Percentiles rank a stretch among this genome's conserved stretches.
phyloP scores from a whole-genome alignment of 2,329 filamentous ascomycete genomes.

The Ophiostoma perfectum region DNA sequence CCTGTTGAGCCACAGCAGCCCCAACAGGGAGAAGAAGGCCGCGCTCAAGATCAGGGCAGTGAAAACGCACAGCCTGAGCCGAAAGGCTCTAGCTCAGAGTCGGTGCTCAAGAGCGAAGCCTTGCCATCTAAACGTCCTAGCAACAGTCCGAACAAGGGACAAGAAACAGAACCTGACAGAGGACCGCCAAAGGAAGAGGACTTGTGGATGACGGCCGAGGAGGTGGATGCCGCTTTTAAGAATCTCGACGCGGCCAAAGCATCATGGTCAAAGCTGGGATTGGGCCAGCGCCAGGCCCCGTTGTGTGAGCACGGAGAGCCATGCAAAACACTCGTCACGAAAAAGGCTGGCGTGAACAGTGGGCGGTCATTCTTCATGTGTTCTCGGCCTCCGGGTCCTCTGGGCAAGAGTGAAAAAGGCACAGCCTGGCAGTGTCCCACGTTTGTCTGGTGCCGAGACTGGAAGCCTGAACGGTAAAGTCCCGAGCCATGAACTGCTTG shows the following conservation, averaged over 20 bases:
- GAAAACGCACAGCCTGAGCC: background rate
- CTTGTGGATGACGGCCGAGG: constrained; percentile 30
- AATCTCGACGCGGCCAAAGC: constrained; percentile 71
- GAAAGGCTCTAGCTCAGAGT: too few species aligned
- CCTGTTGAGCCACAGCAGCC: background rate
- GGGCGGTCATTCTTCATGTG: constrained; percentile 63
- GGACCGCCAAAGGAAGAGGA: constrained; percentile 24
- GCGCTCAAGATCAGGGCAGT: too few species aligned
- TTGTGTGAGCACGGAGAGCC: constrained; percentile 84
- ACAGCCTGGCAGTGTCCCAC: constrained; percentile 85
- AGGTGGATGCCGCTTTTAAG: constrained; percentile 58
- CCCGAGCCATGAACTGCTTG: background rate
- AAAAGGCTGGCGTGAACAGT: constrained; percentile 80
- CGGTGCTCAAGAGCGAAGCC: too few species aligned
- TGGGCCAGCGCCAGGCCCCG: constrained; percentile 54
- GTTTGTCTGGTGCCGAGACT: constrained; percentile 67
- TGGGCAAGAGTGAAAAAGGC: constrained; percentile 74
- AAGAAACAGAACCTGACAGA: background rate
- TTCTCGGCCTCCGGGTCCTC: constrained; percentile 70
- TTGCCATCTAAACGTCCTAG: too few species aligned
- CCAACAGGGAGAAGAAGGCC: background rate
- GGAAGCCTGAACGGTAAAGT: constrained; percentile 36
- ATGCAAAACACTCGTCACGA: constrained; percentile 77
- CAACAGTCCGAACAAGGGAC: background rate
- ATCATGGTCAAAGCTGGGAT: constrained; percentile 78